Conservation (phyloP, 352 stramenopile genomes). For the Phytophthora ohioensis region DNA sequence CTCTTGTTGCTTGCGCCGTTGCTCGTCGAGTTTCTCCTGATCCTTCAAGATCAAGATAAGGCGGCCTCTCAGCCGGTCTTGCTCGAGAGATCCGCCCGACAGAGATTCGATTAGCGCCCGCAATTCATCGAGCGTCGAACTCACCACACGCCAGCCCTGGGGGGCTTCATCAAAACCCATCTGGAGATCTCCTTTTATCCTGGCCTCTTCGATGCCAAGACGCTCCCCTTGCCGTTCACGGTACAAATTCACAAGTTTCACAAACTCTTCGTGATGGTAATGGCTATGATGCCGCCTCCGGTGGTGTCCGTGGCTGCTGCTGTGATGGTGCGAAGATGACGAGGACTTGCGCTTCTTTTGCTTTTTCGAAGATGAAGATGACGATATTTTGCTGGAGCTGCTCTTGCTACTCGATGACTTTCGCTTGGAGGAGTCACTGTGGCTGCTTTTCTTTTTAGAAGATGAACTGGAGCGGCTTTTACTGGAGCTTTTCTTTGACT, state of each 20-base stretch:
- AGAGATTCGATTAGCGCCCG: constrained; percentile 62
- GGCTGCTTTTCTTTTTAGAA: constrained; percentile 56
- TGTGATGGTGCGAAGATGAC: constrained; percentile 68
- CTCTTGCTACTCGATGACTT: constrained; percentile 59
- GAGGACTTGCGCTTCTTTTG: constrained; percentile 77
- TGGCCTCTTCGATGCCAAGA: constrained; percentile 59
- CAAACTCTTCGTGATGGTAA: constrained; percentile 71
- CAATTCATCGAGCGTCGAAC: constrained; percentile 73
- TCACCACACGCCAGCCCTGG: constrained; percentile 74
- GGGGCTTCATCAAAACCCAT: constrained; percentile 56
- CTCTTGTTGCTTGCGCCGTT: constrained; percentile 75
- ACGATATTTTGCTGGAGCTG: constrained; percentile 65
- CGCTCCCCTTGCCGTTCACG: constrained; percentile 68
- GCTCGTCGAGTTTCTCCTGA: constrained; percentile 74
- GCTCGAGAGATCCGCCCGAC: constrained; percentile 72
- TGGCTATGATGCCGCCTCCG: constrained; percentile 71
- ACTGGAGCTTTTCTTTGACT: constrained; percentile 44
- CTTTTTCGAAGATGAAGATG: constrained; percentile 65
- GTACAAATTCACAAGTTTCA: constrained; percentile 66
- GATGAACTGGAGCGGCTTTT: constrained; percentile 54
- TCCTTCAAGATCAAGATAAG: constrained; percentile 85
- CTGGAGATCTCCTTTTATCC: constrained; percentile 49
- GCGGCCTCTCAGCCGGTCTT: constrained; percentile 74
- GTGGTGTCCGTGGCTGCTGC: constrained; percentile 54
- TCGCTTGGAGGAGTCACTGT: constrained; percentile 54